These are phyloP conservation scores for Zostera marina DNA, from an alignment of 116 monocot genomes.

Conservation along the genomic window DNA sequence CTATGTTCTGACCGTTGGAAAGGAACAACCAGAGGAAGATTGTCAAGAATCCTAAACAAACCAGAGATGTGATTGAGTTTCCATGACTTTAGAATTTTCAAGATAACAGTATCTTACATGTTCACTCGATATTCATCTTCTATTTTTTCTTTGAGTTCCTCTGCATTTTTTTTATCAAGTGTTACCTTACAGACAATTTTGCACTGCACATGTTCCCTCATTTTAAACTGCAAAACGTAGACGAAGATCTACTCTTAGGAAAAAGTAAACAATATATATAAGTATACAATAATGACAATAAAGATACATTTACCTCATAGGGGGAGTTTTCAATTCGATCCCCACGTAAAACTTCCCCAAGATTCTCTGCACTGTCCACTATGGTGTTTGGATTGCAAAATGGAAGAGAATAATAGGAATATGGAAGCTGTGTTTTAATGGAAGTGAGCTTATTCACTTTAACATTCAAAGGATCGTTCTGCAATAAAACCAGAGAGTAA, in stretches of 20 bases:
- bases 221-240: conserved; percentile 37
- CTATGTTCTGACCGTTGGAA: conserved; percentile 48
- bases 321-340: conserved; percentile 93
- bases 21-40: conserved; percentile 83
- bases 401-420: conserved; percentile 83
- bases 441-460: conserved; percentile 94
- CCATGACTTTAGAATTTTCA: background rate
- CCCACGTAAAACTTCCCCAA: conserved; percentile 88
- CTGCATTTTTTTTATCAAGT: conserved; percentile 27
- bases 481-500: conserved; percentile 10
- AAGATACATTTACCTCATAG: conserved; percentile 38
- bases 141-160: conserved; percentile 55
- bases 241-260: background rate
- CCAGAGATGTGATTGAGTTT: too few species aligned
- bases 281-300: background rate
- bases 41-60: conserved; percentile 65
- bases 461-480: conserved; percentile 54
- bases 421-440: conserved; percentile 80
- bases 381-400: conserved; percentile 54
- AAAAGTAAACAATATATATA: conserved; percentile 24
- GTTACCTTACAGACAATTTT: conserved; percentile 35
- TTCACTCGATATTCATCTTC: conserved; percentile 69
- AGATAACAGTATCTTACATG: conserved; percentile 24
- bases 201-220: conserved; percentile 57
- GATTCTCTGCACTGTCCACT: conserved; percentile 90